Evolutionary conservation across 345 rosid species (phyloP), one percentile per base, ranked within the genome.

Genomic region (Bruguiera gymnorhiza): DNA sequence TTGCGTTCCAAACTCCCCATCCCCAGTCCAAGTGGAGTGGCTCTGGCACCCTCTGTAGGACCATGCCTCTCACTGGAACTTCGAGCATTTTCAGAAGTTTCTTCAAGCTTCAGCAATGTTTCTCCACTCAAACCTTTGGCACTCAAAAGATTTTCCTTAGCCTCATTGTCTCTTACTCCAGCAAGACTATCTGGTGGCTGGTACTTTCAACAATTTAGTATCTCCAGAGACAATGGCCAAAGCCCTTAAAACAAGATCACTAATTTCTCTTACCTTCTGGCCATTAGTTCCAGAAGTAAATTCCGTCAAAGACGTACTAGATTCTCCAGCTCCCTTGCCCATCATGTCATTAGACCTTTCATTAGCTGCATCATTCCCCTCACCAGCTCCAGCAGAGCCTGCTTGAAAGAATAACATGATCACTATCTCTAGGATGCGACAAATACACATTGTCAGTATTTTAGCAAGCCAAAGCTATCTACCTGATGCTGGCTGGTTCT

Each of bases 11-110:
- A 80, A 75, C 88, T 72, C 34, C 93, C 96, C 69, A 90, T 74
- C 68, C 97, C 98, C 81, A 95, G 83, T 66, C 99, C 99, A 78
- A 90, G 88, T 32, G 99, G 98, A 16, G 74, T 81, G 67, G 82
- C 62, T 60, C 82, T 76, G 48, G 79, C 66, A 72, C 63, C 74
- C 48, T 81, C 84, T 46, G 68, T 36, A 78, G 54, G 50, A 72
- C 79, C 83, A 70, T 71, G 74, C 59, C 59, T 72, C 76, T 78
- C 83, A 66, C 81, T 51, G 67, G 83, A 76, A 73, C 80, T 83
- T 15, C 72, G 48, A 74, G 70, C 72, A 72, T 74, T 72, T 67
- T 72, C 62, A 34, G 81, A 66, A 51, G 78, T 66, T 63, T 60
- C 84, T 79, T 85, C 87, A 50, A 65, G 69, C 70, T 80, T 83